Percentiles rank a stretch among this genome's conserved stretches.
These are phyloP conservation scores for Eucalyptus tenuipes DNA, from an alignment of 345 rosid genomes.

Conservation along the genomic window DNA sequence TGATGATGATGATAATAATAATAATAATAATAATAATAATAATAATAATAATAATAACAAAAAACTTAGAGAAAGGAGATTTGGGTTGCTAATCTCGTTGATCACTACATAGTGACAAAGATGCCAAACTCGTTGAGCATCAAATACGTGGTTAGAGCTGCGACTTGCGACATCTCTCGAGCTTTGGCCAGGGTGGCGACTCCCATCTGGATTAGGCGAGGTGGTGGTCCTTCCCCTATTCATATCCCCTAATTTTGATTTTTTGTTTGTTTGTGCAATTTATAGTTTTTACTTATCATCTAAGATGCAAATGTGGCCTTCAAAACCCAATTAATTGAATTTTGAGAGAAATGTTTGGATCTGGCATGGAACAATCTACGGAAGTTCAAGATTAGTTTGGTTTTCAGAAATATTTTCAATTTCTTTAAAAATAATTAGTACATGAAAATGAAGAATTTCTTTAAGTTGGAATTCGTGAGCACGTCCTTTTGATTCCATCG, in stretches of 20 bases:
- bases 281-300: not conserved
- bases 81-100: not conserved
- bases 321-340: not conserved
- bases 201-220: not conserved
- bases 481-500: not conserved
- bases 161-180: not conserved
- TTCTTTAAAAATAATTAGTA: not conserved
- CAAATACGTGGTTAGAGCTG: rapidly evolving
- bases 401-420: not conserved
- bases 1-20: not conserved
- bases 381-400: not conserved
- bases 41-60: too few species aligned
- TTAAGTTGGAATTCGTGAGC: not conserved
- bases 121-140: not conserved
- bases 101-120: not conserved
- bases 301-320: not conserved
- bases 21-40: not conserved
- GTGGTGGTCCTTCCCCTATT: not conserved
- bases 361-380: not conserved
- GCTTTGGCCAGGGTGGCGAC: not conserved
- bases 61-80: not conserved
- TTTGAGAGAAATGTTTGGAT: not conserved
- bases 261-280: not conserved
- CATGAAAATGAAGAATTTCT: not conserved
- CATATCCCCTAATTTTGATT: not conserved